These are phyloP conservation scores for Aspergillus leporis DNA, from an alignment of 495 filamentous ascomycete species.

Conservation along the genomic window DNA sequence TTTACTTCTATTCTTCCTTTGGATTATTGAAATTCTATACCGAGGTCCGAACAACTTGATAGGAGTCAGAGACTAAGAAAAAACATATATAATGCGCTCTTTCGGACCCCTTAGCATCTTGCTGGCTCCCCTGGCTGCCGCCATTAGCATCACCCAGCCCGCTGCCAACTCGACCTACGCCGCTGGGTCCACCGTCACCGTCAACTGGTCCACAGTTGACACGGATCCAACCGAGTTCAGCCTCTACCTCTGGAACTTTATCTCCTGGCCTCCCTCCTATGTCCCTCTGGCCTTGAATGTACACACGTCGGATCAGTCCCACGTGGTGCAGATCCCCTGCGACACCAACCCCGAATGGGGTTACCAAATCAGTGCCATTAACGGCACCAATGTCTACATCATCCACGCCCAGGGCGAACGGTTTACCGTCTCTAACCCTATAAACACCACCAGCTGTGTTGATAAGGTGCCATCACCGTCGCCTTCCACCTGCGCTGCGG, in stretches of 20 bases:
- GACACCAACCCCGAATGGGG: constrained; percentile 39
- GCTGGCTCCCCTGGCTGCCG: constrained; percentile 15
- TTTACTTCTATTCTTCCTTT: no score
- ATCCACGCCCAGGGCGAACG: constrained; percentile 48
- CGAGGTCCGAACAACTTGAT: no score
- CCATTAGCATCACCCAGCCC: constrained; percentile 28
- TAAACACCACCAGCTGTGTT: constrained; percentile 17
- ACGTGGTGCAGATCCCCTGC: constrained; percentile 43
- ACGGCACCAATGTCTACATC: constrained; percentile 51
- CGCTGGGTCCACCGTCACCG: constrained; percentile 34
- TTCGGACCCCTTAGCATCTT: constrained; percentile 3
- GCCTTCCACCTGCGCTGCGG: constrained; percentile 8
- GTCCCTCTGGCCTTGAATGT: constrained; percentile 38
- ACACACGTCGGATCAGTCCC: constrained; percentile 27
- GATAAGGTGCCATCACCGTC: background rate
- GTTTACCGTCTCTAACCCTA: constrained; percentile 32
- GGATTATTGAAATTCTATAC: no score
- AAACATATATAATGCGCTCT: constrained; percentile 14
- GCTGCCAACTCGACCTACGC: constrained; percentile 29
- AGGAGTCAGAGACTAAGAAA: background rate
- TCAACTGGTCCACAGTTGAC: constrained; percentile 47
- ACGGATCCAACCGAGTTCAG: constrained; percentile 45
- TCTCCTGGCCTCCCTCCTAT: constrained; percentile 48
- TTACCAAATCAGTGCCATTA: constrained; percentile 50
- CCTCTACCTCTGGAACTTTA: constrained; percentile 52